Conservation (phyloP, 2,329 filamentous ascomycete genomes). For the Mycogone perniciosa region DNA sequence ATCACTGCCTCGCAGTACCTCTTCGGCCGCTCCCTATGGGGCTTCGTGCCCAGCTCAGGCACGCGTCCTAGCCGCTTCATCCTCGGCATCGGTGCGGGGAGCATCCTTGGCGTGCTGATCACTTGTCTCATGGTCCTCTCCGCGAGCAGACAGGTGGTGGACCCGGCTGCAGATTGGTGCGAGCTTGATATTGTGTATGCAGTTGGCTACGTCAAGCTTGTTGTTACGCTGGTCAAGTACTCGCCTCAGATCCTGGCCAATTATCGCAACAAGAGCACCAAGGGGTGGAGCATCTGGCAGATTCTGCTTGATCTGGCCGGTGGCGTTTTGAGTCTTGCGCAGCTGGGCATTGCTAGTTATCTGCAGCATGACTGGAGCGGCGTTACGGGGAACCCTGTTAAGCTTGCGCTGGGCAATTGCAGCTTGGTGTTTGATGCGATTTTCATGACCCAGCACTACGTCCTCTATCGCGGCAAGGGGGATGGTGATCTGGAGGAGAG, state of each 20-base stretch:
- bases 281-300: conserved; percentile 79
- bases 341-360: conserved; percentile 79
- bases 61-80: conserved; percentile 56
- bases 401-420: conserved; percentile 79
- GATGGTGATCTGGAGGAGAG: conserved; percentile 17
- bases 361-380: conserved; percentile 84
- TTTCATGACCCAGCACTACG: conserved; percentile 84
- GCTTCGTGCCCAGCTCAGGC: conserved; percentile 56
- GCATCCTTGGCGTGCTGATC: conserved; percentile 51
- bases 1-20: conserved; percentile 76
- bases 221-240: conserved; percentile 88
- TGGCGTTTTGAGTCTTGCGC: conserved; percentile 72
- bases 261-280: conserved; percentile 75
- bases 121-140: conserved; percentile 41
- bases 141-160: conserved; percentile 16
- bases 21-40: conserved; percentile 59
- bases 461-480: conserved; percentile 53
- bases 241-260: conserved; percentile 81
- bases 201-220: conserved; percentile 80
- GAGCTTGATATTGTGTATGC: conserved; percentile 60
- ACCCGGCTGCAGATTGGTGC: conserved; percentile 47
- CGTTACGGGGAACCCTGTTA: conserved; percentile 84
- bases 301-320: conserved; percentile 80
- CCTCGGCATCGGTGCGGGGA: conserved; percentile 63
- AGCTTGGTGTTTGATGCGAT: conserved; percentile 79